Evolutionary conservation across 306 rosid species (phyloP).

Genomic region (Trifolium repens): DNA sequence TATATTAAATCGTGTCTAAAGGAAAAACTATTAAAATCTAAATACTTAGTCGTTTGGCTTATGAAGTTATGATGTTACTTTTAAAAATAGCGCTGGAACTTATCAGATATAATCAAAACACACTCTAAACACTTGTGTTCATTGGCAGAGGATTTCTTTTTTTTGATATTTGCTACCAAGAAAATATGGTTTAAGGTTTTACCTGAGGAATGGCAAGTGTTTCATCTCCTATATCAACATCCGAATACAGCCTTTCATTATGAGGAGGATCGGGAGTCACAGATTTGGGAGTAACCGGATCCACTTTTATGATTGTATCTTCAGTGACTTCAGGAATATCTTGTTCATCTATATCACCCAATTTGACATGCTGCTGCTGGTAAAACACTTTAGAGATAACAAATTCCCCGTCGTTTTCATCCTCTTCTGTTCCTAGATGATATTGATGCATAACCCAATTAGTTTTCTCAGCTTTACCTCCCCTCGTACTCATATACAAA

Average conservation of each 20-base stretch:
- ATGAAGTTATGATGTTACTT: background rate
- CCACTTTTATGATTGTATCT: conserved; percentile 48
- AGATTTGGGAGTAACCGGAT: conserved; percentile 78
- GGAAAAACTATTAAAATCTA: background rate
- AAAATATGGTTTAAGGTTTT: conserved; percentile 33
- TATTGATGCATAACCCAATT: conserved; percentile 94
- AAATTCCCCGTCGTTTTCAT: conserved; percentile 75
- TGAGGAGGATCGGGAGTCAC: conserved; percentile 72
- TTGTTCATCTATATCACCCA: conserved; percentile 55
- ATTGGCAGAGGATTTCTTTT: conserved; percentile 6
- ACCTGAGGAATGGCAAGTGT: conserved; percentile 56
- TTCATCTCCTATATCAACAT: conserved; percentile 50
- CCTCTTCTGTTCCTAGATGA: conserved; percentile 79
- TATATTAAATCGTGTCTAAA: background rate
- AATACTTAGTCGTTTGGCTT: background rate
- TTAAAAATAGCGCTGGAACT: background rate
- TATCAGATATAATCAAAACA: conserved; percentile 1
- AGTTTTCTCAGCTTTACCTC: conserved; percentile 80
- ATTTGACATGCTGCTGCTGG: conserved; percentile 68
- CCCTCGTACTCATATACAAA: conserved; percentile 61
- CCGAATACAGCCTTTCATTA: conserved; percentile 47
- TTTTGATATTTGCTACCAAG: conserved; percentile 5
- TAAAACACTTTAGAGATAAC: conserved; percentile 77
- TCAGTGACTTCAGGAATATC: conserved; percentile 57
- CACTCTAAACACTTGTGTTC: background rate